Percentiles rank a stretch among this genome's conserved stretches.
Conservation (phyloP, 306 rosid species). For the Castanea sativa region DNA sequence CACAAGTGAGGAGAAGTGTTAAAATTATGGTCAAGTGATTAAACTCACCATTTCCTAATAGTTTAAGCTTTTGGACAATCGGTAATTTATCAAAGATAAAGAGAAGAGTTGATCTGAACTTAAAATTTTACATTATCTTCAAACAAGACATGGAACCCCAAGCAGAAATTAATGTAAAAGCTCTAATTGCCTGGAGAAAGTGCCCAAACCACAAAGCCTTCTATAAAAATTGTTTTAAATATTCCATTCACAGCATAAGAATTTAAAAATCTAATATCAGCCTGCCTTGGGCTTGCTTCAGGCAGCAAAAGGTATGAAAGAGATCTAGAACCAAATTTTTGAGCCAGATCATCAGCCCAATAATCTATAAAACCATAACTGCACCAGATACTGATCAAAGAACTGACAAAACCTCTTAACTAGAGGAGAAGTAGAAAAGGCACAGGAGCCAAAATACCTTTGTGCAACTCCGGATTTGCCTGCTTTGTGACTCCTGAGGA, state of each 20-base stretch:
- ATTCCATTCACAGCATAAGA: background rate
- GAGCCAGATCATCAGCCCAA: background rate
- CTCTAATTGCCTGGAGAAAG: background rate
- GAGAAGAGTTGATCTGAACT: background rate
- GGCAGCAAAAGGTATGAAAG: background rate
- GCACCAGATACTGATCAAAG: background rate
- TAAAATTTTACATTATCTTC: background rate
- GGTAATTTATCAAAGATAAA: too few relatives aligned
- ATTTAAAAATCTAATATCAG: background rate
- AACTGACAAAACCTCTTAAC: background rate
- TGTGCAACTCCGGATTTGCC: slow-evolving; percentile 96
- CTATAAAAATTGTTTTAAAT: background rate
- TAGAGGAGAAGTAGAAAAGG: background rate
- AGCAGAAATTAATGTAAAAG: background rate
- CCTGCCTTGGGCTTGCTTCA: background rate
- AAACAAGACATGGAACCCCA: background rate
- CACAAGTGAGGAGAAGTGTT: too few relatives aligned
- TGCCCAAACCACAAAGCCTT: background rate
- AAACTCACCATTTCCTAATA: too few relatives aligned
- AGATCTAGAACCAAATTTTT: background rate
- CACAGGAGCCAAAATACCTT: slow-evolving; percentile 53
- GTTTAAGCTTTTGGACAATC: too few relatives aligned
- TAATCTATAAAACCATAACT: background rate
- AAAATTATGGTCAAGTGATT: too few relatives aligned
- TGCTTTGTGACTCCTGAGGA: slow-evolving; percentile 78